Conservation (phyloP, 179 eudicot species). For the Sideroxylon spinosum region DNA sequence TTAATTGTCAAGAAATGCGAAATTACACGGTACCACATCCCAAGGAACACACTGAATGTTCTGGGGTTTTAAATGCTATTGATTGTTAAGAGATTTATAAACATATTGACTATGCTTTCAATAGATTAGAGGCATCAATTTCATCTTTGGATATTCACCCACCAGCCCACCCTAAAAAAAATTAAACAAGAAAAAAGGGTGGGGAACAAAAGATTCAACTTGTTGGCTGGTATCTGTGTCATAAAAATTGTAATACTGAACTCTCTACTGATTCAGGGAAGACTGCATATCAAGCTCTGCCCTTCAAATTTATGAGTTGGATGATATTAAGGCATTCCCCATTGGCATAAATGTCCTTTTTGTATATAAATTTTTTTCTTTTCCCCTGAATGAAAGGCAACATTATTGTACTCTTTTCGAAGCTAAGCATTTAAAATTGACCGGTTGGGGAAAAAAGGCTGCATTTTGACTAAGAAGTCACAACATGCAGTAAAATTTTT, state of each 20-base stretch:
- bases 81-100: background rate
- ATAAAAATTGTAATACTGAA: too few relatives aligned
- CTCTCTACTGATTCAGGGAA: too few relatives aligned
- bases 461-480: background rate
- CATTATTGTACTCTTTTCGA: background rate
- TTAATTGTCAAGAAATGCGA: too few relatives aligned
- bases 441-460: background rate
- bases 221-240: too few relatives aligned
- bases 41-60: background rate
- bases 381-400: background rate
- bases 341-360: background rate
- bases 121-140: background rate
- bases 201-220: too few relatives aligned
- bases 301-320: background rate
- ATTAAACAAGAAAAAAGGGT: too few relatives aligned
- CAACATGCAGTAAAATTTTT: background rate
- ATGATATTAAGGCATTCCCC: background rate
- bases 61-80: background rate
- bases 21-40: too few relatives aligned
- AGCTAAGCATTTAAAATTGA: background rate
- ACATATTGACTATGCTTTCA: background rate
- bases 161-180: background rate
- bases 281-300: background rate
- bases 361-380: too few relatives aligned
- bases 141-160: conserved; percentile 5